These are phyloP conservation scores for Meyerozyma athensensis DNA, from an alignment of 1,139 yeast species.

Conservation along the genomic window DNA sequence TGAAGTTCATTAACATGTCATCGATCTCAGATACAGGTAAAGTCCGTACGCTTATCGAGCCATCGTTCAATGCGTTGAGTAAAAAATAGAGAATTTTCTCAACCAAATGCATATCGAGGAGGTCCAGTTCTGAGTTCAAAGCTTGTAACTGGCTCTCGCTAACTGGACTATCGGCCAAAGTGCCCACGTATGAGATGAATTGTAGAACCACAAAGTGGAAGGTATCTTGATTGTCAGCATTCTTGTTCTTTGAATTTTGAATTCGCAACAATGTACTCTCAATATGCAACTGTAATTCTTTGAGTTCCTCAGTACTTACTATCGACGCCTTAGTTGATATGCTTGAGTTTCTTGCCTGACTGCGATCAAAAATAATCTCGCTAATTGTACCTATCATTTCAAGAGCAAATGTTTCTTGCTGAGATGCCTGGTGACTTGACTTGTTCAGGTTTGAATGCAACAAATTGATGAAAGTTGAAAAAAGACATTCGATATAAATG, in stretches of 20 bases:
- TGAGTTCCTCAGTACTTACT: conserved; percentile 10
- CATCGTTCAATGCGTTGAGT: neutral
- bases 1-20: conserved; percentile 1
- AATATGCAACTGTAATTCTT: conserved; percentile 4
- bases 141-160: neutral
- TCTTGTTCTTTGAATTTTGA: conserved; percentile 11
- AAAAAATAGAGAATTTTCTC: conserved; percentile 9
- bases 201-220: neutral
- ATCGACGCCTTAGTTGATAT: conserved; percentile 13
- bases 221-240: neutral
- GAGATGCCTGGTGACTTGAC: conserved; percentile 24
- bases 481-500: conserved; percentile 37
- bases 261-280: conserved; percentile 14
- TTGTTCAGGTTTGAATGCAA: conserved; percentile 17
- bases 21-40: conserved; percentile 32
- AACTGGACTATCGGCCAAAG: neutral
- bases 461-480: conserved; percentile 35
- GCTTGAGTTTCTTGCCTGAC: conserved; percentile 9
- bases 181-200: neutral
- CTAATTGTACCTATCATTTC: conserved; percentile 58
- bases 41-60: neutral
- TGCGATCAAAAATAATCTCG: conserved; percentile 37
- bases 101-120: conserved; percentile 4
- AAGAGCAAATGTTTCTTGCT: conserved; percentile 45
- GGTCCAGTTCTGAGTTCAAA: neutral